Evolutionary conservation across 176 grass and related monocot species (phyloP).

Genomic region (Rhipidocladum racemiflorum): DNA sequence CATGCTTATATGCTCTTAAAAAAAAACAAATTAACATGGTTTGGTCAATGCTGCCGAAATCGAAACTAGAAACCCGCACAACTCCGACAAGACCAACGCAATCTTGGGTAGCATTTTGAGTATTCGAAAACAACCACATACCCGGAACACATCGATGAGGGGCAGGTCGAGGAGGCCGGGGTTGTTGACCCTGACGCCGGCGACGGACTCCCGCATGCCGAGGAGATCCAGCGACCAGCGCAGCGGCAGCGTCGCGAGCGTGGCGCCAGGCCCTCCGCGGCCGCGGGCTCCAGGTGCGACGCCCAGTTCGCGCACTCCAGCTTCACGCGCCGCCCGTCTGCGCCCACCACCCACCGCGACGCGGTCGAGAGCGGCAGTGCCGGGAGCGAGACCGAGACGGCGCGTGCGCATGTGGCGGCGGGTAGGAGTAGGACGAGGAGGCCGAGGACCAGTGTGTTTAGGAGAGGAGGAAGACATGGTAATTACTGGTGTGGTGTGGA

Average conservation of each 20-base stretch:
- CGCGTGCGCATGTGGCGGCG: neutral
- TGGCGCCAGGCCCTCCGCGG: slow-evolving; percentile 75
- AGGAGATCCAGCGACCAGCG: slow-evolving; percentile 65
- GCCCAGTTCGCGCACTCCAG: slow-evolving; percentile 88
- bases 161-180: slow-evolving; percentile 69
- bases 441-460: neutral
- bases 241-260: slow-evolving; percentile 60
- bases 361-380: slow-evolving; percentile 61
- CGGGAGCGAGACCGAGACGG: slow-evolving; percentile 10
- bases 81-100: neutral
- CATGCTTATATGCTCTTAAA: neutral
- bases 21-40: neutral
- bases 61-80: neutral
- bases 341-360: slow-evolving; percentile 76
- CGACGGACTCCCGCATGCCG: slow-evolving; percentile 61
- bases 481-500: neutral
- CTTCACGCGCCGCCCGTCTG: slow-evolving; percentile 64
- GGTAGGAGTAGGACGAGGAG: slow-evolving; percentile 11
- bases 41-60: slow-evolving; percentile 9
- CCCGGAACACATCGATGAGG: slow-evolving; percentile 71
- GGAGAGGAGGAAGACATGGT: slow-evolving; percentile 36
- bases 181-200: slow-evolving; percentile 71
- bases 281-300: slow-evolving; percentile 75
- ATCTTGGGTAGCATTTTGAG: neutral
- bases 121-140: neutral